These are phyloP conservation scores for Solanum ahanhuiri DNA, from an alignment of 257 asterid genomes.

Conservation along the genomic window DNA sequence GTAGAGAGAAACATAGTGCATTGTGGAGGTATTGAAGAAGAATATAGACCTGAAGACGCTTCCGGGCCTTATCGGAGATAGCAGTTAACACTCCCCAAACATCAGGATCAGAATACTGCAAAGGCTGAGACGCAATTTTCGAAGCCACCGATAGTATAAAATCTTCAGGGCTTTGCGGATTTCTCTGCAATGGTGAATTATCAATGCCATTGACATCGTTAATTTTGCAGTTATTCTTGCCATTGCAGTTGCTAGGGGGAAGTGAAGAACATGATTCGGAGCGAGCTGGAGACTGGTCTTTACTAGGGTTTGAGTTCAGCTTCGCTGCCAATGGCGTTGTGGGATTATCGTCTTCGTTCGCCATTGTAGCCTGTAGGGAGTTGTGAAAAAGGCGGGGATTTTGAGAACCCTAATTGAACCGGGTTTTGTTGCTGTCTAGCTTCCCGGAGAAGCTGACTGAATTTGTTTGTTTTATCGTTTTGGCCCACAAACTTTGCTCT, in stretches of 20 bases:
- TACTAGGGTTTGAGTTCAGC: slow-evolving; percentile 10
- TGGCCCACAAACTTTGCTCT: not conserved
- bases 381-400: slow-evolving; percentile 48
- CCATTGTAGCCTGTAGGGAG: slow-evolving; percentile 15
- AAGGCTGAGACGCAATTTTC: slow-evolving; percentile 70
- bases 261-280: slow-evolving; percentile 23
- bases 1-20: not conserved
- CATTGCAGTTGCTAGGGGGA: slow-evolving; percentile 11
- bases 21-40: not conserved
- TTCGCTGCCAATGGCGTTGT: slow-evolving; percentile 12
- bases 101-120: slow-evolving; percentile 61
- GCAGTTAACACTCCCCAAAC: slow-evolving; percentile 99
- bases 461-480: not conserved
- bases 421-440: not conserved
- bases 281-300: slow-evolving; percentile 1
- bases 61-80: slow-evolving; percentile 78
- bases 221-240: slow-evolving; percentile 3
- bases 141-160: slow-evolving; percentile 60
- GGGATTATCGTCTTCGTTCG: slow-evolving; percentile 25
- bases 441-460: not conserved
- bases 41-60: slow-evolving; percentile 64
- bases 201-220: not conserved
- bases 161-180: slow-evolving; percentile 25
- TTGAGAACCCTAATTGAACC: slow-evolving; percentile 41
- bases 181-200: slow-evolving; percentile 18